Conservation (phyloP, 805 yeast genomes). For the Candida qinlingensis region DNA sequence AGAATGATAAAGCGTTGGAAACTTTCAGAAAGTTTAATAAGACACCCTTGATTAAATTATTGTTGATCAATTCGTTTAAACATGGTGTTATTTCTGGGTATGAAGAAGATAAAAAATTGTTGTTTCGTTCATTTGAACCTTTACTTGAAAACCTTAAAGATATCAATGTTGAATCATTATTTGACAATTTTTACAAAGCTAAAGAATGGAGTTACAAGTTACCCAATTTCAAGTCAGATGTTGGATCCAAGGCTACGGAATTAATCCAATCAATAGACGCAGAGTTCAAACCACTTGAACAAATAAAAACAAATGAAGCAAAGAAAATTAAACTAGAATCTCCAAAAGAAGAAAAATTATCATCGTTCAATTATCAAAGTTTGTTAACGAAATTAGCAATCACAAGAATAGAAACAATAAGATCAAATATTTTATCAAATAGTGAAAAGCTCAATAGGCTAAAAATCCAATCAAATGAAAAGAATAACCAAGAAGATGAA, state of each 20-base stretch:
- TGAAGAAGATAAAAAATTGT: background rate
- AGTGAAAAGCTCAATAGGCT: slow-evolving; percentile 20
- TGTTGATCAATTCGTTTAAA: slow-evolving; percentile 41
- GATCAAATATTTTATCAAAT: slow-evolving; percentile 14
- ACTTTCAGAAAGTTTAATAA: slow-evolving; percentile 19
- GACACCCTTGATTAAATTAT: slow-evolving; percentile 42
- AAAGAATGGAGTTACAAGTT: slow-evolving; percentile 15
- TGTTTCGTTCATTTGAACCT: background rate
- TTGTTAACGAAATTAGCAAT: slow-evolving; percentile 33
- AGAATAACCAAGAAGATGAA: slow-evolving; percentile 36
- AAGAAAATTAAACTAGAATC: slow-evolving; percentile 12
- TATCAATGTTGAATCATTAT: background rate
- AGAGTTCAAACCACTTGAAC: background rate
- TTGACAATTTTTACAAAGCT: background rate
- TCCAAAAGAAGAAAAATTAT: slow-evolving; percentile 15
- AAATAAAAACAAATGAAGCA: background rate
- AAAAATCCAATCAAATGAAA: slow-evolving; percentile 33
- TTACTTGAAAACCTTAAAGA: background rate
- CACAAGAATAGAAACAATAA: slow-evolving; percentile 23
- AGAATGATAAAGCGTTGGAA: slow-evolving; percentile 26
- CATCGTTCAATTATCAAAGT: slow-evolving; percentile 31
- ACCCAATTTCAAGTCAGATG: slow-evolving; percentile 9
- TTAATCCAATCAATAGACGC: slow-evolving; percentile 7
- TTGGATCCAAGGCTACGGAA: slow-evolving; percentile 8
- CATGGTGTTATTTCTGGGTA: slow-evolving; percentile 25